Evolutionary conservation across 345 rosid genomes (phyloP), one percentile per base, ranked within the genome.

Genomic region (Lepidium aucheri): DNA sequence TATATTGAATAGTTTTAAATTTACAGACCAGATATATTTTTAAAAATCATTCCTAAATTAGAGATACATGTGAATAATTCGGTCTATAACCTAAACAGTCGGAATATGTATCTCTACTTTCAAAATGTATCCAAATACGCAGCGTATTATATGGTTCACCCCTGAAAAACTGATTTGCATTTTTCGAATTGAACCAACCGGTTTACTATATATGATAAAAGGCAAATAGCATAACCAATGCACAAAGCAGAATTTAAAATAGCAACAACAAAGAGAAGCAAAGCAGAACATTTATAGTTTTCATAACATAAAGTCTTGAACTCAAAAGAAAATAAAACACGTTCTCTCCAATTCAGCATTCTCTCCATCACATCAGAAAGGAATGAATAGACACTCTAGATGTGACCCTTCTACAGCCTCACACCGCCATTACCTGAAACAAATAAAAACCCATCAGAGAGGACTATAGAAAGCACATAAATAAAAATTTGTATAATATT

Each of bases 401-500:
- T 57, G 41, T 15, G 32, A 28, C 26, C 17, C 45, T 30, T 39
- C 58, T 55, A 39, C 43, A 54, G 8, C 15, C 7, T 39, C 52
- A 58, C 70, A 41, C 61, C 42, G 0, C 67, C 67, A 32, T 40
- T 49, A 60, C 70, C 70, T 72, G 70, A 38, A 45, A 45, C 62
- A 34, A 35, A 28, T 7, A 8, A 14, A 53, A 53, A 61, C 28
- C 47, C 0, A 38, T 30, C 52, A 40, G 47, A 47, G 36, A 13
- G 0, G 32, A 45, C 53, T n/a, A n/a, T 7, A 71, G 41, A 45
- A 55, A 33, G 2, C 42, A 64, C 44, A 63, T 24, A n/a, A 30
- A 26, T 10, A 1, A 46, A 47, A 5, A 46, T n/a, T 39, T 46
- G 36, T 38, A 38, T 46, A 63, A 51, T 8, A 40, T n/a, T 33